A percentile compares a stretch with the other conserved stretches of the same genome.
phyloP scores from a whole-genome alignment of 306 rosid species.

The Citrullus amarus region DNA sequence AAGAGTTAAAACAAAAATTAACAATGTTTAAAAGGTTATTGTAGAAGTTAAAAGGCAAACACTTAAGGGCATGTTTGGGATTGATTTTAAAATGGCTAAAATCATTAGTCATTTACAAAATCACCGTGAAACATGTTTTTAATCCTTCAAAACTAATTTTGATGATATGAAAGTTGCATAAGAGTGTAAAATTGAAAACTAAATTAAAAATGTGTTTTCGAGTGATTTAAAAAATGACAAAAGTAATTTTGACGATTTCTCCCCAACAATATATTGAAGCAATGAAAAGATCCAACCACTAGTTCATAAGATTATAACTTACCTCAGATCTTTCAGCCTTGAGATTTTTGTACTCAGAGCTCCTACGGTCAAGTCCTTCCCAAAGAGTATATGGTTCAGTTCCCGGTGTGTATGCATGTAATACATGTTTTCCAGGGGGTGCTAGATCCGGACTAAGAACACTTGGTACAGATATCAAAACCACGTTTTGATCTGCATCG shows the following conservation, averaged over 20 bases:
- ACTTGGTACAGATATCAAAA: constrained; percentile 82
- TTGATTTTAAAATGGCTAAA: no score
- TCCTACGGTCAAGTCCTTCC: constrained; percentile 75
- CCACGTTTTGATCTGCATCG: constrained; percentile 92
- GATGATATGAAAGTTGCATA: no score
- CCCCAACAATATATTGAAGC: neutral
- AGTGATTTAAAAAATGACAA: no score
- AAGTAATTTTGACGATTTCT: no score
- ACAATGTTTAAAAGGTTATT: neutral
- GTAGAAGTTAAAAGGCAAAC: neutral
- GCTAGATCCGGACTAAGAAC: constrained; percentile 71
- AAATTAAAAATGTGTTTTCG: no score
- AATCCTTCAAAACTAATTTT: no score
- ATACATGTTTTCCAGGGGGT: constrained; percentile 70
- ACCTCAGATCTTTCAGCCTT: constrained; percentile 87
- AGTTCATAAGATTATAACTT: neutral
- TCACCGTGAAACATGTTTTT: no score
- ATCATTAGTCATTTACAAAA: no score
- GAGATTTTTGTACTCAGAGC: constrained; percentile 68
- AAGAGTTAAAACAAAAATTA: neutral
- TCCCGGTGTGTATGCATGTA: constrained; percentile 90
- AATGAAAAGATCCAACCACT: neutral
- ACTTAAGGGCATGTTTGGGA: neutral
- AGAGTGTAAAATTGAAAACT: no score
- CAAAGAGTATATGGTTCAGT: constrained; percentile 77